These are phyloP conservation scores for Fusarium tuaranense DNA, from an alignment of 2,329 filamentous ascomycete species.

Conservation along the genomic window DNA sequence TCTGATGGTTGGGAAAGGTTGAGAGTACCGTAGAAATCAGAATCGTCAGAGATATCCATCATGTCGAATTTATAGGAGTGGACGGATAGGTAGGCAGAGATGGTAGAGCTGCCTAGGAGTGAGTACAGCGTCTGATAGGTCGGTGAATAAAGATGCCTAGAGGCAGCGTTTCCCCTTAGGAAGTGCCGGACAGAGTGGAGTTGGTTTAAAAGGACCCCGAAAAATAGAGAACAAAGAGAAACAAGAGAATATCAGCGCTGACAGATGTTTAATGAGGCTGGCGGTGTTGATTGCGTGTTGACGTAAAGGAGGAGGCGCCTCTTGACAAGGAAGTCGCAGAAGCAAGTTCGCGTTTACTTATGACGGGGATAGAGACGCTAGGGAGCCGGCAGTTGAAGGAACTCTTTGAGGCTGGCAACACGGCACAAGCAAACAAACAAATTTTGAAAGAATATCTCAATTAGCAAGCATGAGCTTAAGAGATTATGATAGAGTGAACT, in stretches of 20 bases:
- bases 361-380: slow-evolving; percentile 17
- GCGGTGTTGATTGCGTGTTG: slow-evolving; percentile 21
- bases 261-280: neutral
- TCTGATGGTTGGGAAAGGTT: neutral
- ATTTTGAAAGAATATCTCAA: neutral
- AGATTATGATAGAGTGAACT: too few relatives aligned
- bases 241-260: neutral
- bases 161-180: neutral
- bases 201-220: neutral
- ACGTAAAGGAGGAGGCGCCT: slow-evolving; percentile 26
- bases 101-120: neutral
- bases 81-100: neutral
- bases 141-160: neutral
- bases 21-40: slow-evolving; percentile 66
- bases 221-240: neutral
- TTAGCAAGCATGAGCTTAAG: neutral
- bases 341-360: slow-evolving; percentile 35
- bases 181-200: neutral
- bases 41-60: slow-evolving; percentile 60
- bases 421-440: neutral
- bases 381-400: slow-evolving; percentile 28
- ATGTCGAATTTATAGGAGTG: neutral
- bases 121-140: neutral
- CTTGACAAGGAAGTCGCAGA: slow-evolving; percentile 27
- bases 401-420: neutral